Conservation (phyloP, 73 alveolate species). For the Paramecium sexaurelia region DNA sequence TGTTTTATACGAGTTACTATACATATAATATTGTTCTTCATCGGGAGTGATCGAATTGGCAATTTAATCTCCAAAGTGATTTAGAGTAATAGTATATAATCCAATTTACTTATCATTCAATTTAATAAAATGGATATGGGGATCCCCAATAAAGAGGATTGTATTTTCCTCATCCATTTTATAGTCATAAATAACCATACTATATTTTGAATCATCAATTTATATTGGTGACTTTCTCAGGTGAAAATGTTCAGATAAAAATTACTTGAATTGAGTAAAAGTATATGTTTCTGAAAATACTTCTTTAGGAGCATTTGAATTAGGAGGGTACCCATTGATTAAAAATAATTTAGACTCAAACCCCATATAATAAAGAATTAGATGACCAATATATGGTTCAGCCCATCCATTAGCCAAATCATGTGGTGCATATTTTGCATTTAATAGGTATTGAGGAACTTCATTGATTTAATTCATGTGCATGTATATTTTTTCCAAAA, state of each 20-base stretch:
- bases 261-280: not conserved
- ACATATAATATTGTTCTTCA: conserved; percentile 9
- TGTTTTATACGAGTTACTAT: not conserved
- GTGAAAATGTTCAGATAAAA: not conserved
- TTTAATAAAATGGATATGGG: not conserved
- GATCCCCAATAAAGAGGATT: not conserved
- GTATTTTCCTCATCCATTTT: not conserved
- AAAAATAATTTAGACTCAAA: conserved; percentile 10
- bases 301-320: conserved; percentile 23
- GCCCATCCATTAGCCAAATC: conserved; percentile 46
- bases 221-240: not conserved
- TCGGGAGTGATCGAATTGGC: not conserved
- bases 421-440: not conserved
- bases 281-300: not conserved
- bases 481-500: not conserved
- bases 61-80: not conserved
- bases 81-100: not conserved
- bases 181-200: conserved; percentile 3
- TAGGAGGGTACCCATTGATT: conserved; percentile 16
- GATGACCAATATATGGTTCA: conserved; percentile 20
- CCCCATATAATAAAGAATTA: conserved; percentile 30
- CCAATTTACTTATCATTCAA: not conserved
- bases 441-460: not conserved
- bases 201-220: not conserved
- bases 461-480: not conserved